These are phyloP conservation scores for Apostasia ramifera DNA, from an alignment of 106 monocot genomes.

Conservation along the genomic window DNA sequence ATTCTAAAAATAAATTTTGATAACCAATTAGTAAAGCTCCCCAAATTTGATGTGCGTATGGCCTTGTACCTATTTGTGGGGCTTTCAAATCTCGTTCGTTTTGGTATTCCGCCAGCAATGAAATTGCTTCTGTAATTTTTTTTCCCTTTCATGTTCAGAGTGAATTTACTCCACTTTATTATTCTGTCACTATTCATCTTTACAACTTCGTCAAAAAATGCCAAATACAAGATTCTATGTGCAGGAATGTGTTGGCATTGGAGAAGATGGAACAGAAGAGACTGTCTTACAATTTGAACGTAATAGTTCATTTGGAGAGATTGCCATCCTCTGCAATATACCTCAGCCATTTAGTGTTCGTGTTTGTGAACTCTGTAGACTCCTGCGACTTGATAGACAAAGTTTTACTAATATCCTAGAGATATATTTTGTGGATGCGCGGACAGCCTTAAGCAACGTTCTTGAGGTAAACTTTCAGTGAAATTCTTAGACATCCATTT, in stretches of 20 bases:
- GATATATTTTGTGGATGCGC: conserved; percentile 80
- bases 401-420: conserved; percentile 61
- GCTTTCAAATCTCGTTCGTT: too few species aligned
- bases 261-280: conserved; percentile 75
- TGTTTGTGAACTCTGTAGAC: conserved; percentile 64
- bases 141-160: too few species aligned
- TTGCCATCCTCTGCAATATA: conserved; percentile 85
- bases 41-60: too few species aligned
- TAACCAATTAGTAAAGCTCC: too few species aligned
- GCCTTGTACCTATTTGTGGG: too few species aligned
- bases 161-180: too few species aligned
- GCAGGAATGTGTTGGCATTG: conserved; percentile 75
- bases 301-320: conserved; percentile 74
- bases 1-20: too few species aligned
- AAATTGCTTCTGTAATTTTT: too few species aligned
- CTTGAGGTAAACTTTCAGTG: conserved; percentile 37
- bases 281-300: conserved; percentile 37
- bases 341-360: conserved; percentile 84
- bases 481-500: background rate
- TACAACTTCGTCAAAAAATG: too few species aligned
- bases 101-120: too few species aligned
- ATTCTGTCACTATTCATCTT: too few species aligned
- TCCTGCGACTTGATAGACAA: conserved; percentile 83
- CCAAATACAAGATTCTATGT: background rate
- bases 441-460: conserved; percentile 67